Conservation (phyloP, 176 grass and related monocot genomes). For the Alopecurus myosuroides region DNA sequence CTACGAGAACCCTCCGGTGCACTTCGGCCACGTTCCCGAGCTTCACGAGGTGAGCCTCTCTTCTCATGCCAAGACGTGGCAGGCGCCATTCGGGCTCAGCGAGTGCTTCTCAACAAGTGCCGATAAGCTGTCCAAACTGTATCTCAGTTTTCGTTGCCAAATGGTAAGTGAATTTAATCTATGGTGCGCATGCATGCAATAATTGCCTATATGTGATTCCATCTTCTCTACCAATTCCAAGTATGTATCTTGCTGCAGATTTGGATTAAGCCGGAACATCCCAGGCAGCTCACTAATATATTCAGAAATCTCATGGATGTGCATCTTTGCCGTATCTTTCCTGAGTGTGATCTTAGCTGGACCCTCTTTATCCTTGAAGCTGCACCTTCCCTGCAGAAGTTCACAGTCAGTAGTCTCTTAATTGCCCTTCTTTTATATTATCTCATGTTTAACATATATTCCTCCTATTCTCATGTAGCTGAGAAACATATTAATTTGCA, state of each 20-base stretch:
- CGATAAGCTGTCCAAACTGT: background rate
- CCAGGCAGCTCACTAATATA: background rate
- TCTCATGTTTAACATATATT: too few species aligned
- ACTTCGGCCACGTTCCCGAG: background rate
- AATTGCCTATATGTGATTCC: too few species aligned
- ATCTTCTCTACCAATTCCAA: too few species aligned
- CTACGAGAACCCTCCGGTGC: background rate
- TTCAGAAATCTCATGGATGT: background rate
- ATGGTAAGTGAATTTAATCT: background rate
- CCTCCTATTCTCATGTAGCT: too few species aligned
- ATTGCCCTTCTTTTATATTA: too few species aligned
- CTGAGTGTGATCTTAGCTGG: background rate
- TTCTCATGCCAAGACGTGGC: background rate
- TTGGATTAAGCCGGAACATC: background rate
- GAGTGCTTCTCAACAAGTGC: background rate
- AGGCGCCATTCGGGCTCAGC: background rate
- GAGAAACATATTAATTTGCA: too few species aligned
- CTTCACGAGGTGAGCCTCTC: background rate
- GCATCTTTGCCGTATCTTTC: background rate
- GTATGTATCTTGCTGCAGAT: too few species aligned
- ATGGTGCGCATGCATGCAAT: too few species aligned
- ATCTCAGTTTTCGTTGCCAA: background rate
- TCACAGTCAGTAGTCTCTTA: too few species aligned
- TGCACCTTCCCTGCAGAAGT: background rate
- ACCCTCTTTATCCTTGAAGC: background rate